Percentiles rank a stretch among this genome's conserved stretches.
These are phyloP conservation scores for Solanum pimpinellifolium DNA, from an alignment of 257 asterid species.

Conservation along the genomic window DNA sequence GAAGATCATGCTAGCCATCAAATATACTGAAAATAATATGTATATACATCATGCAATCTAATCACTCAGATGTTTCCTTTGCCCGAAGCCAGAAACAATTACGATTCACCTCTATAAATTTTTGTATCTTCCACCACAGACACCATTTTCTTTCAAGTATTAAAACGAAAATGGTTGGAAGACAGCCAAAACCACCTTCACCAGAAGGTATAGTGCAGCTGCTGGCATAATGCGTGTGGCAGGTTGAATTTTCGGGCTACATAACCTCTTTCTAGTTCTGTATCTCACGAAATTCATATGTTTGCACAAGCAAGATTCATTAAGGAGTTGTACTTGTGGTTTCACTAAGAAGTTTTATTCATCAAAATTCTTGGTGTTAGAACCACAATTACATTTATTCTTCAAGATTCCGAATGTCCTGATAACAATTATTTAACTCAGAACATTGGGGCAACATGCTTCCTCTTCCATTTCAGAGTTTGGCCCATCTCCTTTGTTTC, in stretches of 20 bases:
- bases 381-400: neutral
- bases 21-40: neutral
- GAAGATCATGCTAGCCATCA: neutral
- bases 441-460: neutral
- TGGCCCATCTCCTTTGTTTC: neutral
- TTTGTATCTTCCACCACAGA: neutral
- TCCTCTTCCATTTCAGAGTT: slow-evolving; percentile 18
- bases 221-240: neutral
- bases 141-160: neutral
- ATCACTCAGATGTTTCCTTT: neutral
- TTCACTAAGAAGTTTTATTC: neutral
- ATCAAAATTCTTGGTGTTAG: neutral
- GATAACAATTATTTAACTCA: neutral
- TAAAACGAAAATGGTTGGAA: neutral
- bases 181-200: neutral
- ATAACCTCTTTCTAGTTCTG: neutral
- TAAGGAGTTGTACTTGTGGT: neutral
- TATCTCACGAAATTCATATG: neutral
- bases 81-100: neutral
- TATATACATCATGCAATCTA: neutral
- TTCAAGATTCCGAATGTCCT: neutral
- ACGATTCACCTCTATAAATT: neutral
- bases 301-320: neutral
- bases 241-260: neutral
- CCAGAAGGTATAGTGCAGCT: neutral